Conservation (phyloP, 2,329 filamentous ascomycete genomes). For the Bimuria novae-zelandiae region DNA sequence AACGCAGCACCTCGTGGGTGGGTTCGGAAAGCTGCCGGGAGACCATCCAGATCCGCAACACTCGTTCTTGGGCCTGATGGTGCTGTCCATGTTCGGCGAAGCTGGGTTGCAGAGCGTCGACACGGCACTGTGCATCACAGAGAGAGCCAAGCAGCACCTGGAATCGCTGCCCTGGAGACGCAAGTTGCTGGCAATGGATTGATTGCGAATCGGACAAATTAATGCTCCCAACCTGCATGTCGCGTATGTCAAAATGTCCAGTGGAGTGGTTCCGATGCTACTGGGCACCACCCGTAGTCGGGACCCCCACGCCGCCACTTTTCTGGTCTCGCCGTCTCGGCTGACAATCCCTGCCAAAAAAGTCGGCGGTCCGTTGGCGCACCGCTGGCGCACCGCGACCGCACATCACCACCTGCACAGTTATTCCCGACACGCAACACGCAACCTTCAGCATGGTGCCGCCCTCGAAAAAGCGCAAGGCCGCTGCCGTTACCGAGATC, state of each 20-base stretch:
- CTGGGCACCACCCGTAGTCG: too few species aligned
- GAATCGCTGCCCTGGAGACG: conserved; percentile 45
- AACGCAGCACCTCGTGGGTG: conserved; percentile 79
- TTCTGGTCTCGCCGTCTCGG: too few species aligned
- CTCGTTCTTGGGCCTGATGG: conserved; percentile 83
- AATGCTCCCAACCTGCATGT: not conserved
- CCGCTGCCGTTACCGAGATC: conserved; percentile 69
- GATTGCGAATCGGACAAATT: too few species aligned
- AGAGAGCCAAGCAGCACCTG: conserved; percentile 51
- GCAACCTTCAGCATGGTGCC: conserved; percentile 19
- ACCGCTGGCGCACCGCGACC: not conserved
- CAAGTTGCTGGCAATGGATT: conserved; percentile 26
- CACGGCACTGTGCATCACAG: conserved; percentile 74
- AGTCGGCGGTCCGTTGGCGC: not conserved
- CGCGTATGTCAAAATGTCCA: too few species aligned
- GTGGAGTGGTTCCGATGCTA: too few species aligned
- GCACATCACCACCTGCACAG: not conserved
- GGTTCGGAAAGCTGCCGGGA: conserved; percentile 53
- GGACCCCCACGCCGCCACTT: too few species aligned
- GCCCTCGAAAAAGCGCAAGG: conserved; percentile 49
- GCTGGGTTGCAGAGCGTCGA: conserved; percentile 72
- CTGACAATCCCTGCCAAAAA: conserved; percentile 14
- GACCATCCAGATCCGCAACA: conserved; percentile 74
- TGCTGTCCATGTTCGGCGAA: conserved; percentile 75
- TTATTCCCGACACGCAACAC: not conserved